Evolutionary conservation across 2,329 filamentous ascomycete genomes (phyloP).

Genomic region (Ophiocordyceps sinensis): DNA sequence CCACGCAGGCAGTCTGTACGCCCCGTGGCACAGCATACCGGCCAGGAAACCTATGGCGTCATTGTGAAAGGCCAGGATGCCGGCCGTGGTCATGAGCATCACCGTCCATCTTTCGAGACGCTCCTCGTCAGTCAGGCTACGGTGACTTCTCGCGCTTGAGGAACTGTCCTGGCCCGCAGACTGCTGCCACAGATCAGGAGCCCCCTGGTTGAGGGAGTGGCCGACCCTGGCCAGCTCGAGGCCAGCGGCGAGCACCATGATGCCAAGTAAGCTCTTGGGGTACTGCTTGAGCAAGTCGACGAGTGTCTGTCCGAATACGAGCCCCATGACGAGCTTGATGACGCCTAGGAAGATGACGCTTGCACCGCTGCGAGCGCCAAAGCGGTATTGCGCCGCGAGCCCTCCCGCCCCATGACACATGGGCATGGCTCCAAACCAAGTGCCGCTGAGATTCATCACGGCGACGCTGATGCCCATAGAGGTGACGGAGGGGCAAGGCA

Average conservation of each 20-base stretch:
- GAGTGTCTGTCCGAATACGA: slow-evolving; percentile 63
- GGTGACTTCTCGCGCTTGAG: slow-evolving; percentile 25
- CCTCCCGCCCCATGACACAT: slow-evolving; percentile 89
- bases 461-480: slow-evolving; percentile 70
- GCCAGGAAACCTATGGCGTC: slow-evolving; percentile 77
- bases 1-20: slow-evolving; percentile 37
- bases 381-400: slow-evolving; percentile 78
- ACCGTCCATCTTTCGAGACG: slow-evolving; percentile 67
- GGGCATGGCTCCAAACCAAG: slow-evolving; percentile 92
- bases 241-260: slow-evolving; percentile 84
- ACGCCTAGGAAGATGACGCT: slow-evolving; percentile 67
- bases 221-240: slow-evolving; percentile 78
- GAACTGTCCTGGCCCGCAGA: slow-evolving; percentile 23
- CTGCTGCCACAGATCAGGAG: slow-evolving; percentile 45
- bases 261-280: slow-evolving; percentile 61
- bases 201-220: slow-evolving; percentile 65
- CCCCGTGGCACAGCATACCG: slow-evolving; percentile 66
- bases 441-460: slow-evolving; percentile 68
- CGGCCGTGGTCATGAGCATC: slow-evolving; percentile 77
- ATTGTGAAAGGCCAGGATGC: slow-evolving; percentile 75
- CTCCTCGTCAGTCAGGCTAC: slow-evolving; percentile 50
- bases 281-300: slow-evolving; percentile 56
- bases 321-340: slow-evolving; percentile 60
- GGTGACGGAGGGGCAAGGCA: slow-evolving; percentile 56
- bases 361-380: slow-evolving; percentile 77